A percentile compares a stretch with the other conserved stretches of the same genome.
phyloP scores from a whole-genome alignment of 371 early-diverging fungal genomes.

The Rhizomucor pusillus region DNA sequence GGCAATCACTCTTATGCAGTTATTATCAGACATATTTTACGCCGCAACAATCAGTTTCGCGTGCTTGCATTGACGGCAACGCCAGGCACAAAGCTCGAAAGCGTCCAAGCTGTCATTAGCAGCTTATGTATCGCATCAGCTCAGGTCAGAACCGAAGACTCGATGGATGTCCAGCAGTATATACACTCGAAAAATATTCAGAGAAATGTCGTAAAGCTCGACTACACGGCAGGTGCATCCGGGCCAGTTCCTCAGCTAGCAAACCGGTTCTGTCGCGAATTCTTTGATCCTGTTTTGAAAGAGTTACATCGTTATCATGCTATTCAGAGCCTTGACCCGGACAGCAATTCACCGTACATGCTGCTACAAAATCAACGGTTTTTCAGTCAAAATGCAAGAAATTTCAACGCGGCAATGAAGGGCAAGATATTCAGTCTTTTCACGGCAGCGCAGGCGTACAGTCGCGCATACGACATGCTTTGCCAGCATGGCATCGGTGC shows the following conservation, averaged over 20 bases:
- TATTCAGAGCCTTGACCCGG: slow-evolving; percentile 37
- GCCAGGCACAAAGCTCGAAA: slow-evolving; percentile 72
- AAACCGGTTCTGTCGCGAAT: slow-evolving; percentile 24
- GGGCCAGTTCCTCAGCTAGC: slow-evolving; percentile 32
- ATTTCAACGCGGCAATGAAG: slow-evolving; percentile 21
- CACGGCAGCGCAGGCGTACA: slow-evolving; percentile 32
- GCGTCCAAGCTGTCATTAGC: slow-evolving; percentile 77
- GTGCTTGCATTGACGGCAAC: slow-evolving; percentile 91
- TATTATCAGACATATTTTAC: slow-evolving; percentile 59
- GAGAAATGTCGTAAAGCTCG: slow-evolving; percentile 61
- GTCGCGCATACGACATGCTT: slow-evolving; percentile 55
- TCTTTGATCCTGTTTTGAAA: slow-evolving; percentile 46
- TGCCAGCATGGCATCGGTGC: slow-evolving; percentile 62
- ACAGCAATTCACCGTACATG: slow-evolving; percentile 37
- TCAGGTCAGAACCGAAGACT: slow-evolving; percentile 89
- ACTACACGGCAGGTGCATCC: slow-evolving; percentile 54
- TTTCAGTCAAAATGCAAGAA: slow-evolving; percentile 29
- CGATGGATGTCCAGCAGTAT: slow-evolving; percentile 77
- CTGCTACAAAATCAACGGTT: slow-evolving; percentile 43
- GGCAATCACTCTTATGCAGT: slow-evolving; percentile 84
- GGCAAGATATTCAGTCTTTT: slow-evolving; percentile 40
- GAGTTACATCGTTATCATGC: slow-evolving; percentile 48
- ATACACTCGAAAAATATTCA: slow-evolving; percentile 68
- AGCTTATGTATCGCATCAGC: slow-evolving; percentile 78
- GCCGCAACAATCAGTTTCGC: slow-evolving; percentile 60